Base-by-base conservation (phyloP, 148 eudicot genomes). In the Amaranthus palmeri region DNA sequence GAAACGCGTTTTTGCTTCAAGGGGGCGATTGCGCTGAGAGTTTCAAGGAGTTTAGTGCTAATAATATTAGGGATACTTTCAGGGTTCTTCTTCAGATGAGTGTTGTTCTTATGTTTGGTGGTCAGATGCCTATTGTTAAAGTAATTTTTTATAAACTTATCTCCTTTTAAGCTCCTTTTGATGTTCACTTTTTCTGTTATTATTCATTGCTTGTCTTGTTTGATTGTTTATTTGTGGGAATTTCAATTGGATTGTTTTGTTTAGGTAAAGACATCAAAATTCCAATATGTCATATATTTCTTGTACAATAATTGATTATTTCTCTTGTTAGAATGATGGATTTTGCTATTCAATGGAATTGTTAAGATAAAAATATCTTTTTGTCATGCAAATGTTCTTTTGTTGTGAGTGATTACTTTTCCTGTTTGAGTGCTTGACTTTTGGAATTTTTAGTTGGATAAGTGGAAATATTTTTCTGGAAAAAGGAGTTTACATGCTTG, bases 1-100 rank as follows among this genome's bases (percentile, higher is more conserved):
- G 92, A 11, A 81, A 84, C 41, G 92, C 88, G 0, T 90, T 90
- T 17, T 67, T 87, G 13, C 49, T 90, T 44, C 92, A 87, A 75
- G 96, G 92, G 13, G 96, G 96, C 0, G 92, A 90, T 76, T 90
- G 92, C 77, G 96, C 90, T 15, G 96, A 90, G 86, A 90, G 90
- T 66, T 90, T 90, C 54, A 87, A 87, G 69, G 96, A 90, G 45
- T 90, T 90, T 59, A 84, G 65, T 67, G 92, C 92, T 48, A 83
- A 87, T 75, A 87, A 90, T 70, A 83, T 87, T 68, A 79, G 92
- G 77, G 96, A 90, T 80, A 90, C 96, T 56, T 84, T 90, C 46
- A 75, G 96, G 76, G 83, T 90, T 55, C 54, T 90, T 68, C 74
- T 90, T 51, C 92, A 90, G 79, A 90, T 90, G 96, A 74, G 90